These are phyloP conservation scores for Ophiostoma sp. DNA, from an alignment of 2,329 filamentous ascomycete species.

Conservation along the genomic window DNA sequence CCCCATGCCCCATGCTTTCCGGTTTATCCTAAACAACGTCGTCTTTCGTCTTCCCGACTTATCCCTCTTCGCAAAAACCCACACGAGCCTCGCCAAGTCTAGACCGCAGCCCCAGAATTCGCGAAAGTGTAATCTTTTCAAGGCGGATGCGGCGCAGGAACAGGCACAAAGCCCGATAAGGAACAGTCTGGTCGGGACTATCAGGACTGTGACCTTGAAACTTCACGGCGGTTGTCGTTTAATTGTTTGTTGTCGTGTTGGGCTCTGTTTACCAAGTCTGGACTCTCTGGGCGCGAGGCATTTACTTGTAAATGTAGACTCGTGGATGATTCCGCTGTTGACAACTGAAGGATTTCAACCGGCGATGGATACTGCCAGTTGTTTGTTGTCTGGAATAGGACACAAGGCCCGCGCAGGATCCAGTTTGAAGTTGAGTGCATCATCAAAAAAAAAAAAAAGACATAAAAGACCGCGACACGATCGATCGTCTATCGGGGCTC, in stretches of 20 bases:
- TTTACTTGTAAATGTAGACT: neutral
- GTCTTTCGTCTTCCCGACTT: neutral
- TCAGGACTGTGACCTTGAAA: neutral
- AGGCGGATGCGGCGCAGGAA: slow-evolving; percentile 9
- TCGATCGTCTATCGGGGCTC: neutral
- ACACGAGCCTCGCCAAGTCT: slow-evolving; percentile 10
- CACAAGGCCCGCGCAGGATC: neutral
- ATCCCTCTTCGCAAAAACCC: neutral
- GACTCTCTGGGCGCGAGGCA: neutral
- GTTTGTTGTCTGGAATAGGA: neutral
- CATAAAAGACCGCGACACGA: neutral
- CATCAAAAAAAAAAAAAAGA: neutral
- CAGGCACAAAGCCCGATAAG: neutral
- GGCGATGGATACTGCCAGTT: neutral
- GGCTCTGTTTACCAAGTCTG: neutral
- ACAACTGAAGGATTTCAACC: neutral
- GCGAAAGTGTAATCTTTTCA: neutral
- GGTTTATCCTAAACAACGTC: neutral
- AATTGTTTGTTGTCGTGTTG: neutral
- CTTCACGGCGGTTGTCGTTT: neutral
- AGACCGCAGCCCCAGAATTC: neutral
- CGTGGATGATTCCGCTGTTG: neutral
- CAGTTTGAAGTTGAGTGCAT: neutral
- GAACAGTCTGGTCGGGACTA: neutral
- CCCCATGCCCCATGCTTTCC: neutral